phyloP scores from a whole-genome alignment of 1,284 basidiomycete genomes.

The Papiliotrema fonsecae region DNA sequence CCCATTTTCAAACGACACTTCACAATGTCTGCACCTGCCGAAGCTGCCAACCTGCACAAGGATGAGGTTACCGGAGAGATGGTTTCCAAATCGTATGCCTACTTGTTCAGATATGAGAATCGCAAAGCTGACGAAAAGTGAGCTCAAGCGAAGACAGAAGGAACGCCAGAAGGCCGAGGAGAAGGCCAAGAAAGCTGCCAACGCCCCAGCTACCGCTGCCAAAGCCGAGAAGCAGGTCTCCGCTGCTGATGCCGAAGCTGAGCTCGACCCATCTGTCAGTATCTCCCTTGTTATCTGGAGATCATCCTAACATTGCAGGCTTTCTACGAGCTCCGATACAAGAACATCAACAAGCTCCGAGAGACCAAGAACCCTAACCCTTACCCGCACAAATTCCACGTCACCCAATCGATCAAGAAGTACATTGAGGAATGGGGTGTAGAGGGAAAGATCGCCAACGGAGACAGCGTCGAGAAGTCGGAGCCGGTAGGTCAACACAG shows the following conservation, averaged over 20 bases:
- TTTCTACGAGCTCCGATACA: conserved; percentile 91
- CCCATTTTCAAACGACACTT: no score
- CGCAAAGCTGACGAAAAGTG: conserved; percentile 54
- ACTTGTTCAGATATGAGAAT: background rate
- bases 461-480: conserved; percentile 21
- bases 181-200: conserved; percentile 72
- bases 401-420: conserved; percentile 67
- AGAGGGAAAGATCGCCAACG: conserved; percentile 61
- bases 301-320: conserved; percentile 56
- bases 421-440: conserved; percentile 74
- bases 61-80: conserved; percentile 89
- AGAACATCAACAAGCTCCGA: conserved; percentile 81
- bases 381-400: conserved; percentile 99
- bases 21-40: conserved; percentile 44
- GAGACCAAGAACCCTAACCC: conserved; percentile 83
- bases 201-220: conserved; percentile 44
- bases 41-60: conserved; percentile 43
- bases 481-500: conserved; percentile 28
- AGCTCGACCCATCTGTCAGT: conserved; percentile 45
- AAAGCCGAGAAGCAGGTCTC: conserved; percentile 65
- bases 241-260: conserved; percentile 38
- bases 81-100: conserved; percentile 82
- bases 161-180: conserved; percentile 75
- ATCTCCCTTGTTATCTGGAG: background rate
- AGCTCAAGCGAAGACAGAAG: conserved; percentile 86